Base-by-base conservation (phyloP, 768 basidiomycete species). In the Hericium alpestre region DNA sequence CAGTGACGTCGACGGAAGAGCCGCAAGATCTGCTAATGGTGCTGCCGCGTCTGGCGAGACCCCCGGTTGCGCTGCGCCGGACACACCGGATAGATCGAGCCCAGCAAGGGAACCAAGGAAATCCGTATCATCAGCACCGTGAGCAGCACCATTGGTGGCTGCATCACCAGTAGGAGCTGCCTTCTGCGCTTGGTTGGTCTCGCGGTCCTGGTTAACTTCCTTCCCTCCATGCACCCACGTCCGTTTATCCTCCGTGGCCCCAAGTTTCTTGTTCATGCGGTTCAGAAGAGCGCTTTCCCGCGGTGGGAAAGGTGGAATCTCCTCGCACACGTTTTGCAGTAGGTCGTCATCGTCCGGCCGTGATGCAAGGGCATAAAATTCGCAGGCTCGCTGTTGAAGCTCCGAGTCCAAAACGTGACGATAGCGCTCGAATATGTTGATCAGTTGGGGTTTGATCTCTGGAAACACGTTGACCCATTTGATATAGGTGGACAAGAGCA, bases 391-490 rank as follows among this genome's bases (percentile, higher is more conserved):
- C 69, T 99, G 96, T 69, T 99, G 96, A 2, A 99, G 77, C 66
- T 99, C 96, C 16, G 93, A 86, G 70, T 99, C 96, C 13, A 99
- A 82, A 48, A 97, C 91, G 65, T 95, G 92, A n/a, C 93, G 85
- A 67, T 96, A 98, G 15, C 93, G 90, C 64, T 97, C 93, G 64
- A 99, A 96, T 64, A 98, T 92, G 69, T 86, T 89, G 68, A 97
- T 65, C 27, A 99, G 81, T 63, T 97, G 93, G 7, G 86, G 80
- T 65, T 94, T 96, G 73, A 99, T 96, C 70, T 99, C 96, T 18
- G 96, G 96, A 71, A 98, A 99, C 56, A 99, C 90, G 68, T 99
- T 99, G 61, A 96, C 93, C 95, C 95, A 98, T 80, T 99, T 99
- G 75, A 97, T 87, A 69, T 99, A 99, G 0, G 96, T 97, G 11